These are phyloP conservation scores for Stagonosporopsis tanaceti DNA, from an alignment of 2,329 filamentous ascomycete genomes.

Conservation along the genomic window DNA sequence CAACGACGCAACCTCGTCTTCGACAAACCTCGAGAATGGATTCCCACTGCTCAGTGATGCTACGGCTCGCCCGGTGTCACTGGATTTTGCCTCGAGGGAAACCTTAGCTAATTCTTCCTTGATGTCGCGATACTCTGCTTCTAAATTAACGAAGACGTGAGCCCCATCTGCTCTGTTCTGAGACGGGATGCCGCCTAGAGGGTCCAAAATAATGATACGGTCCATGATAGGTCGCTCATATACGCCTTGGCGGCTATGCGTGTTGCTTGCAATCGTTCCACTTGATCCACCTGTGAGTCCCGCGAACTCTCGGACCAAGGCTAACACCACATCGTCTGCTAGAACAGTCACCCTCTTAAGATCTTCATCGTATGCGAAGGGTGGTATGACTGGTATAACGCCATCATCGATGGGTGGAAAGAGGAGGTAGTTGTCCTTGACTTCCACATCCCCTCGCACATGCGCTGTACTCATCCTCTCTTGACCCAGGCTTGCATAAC, in stretches of 20 bases:
- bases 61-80: constrained; percentile 12
- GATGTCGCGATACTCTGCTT: constrained; percentile 83
- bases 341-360: constrained; percentile 55
- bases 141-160: constrained; percentile 90
- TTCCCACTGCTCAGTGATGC: constrained; percentile 48
- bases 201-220: constrained; percentile 87
- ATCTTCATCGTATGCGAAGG: constrained; percentile 66
- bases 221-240: constrained; percentile 66
- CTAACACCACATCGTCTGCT: constrained; percentile 73
- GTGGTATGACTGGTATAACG: constrained; percentile 74
- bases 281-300: constrained; percentile 61
- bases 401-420: constrained; percentile 72
- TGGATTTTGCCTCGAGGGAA: constrained; percentile 21
- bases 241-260: constrained; percentile 14
- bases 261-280: constrained; percentile 17
- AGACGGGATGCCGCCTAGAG: constrained; percentile 82
- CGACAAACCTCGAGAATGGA: constrained; percentile 55
- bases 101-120: constrained; percentile 64
- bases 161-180: constrained; percentile 66
- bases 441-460: constrained; percentile 48
- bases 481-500: constrained; percentile 41
- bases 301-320: constrained; percentile 78
- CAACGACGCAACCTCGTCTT: constrained; percentile 33
- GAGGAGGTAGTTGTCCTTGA: constrained; percentile 61
- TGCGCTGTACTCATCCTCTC: constrained; percentile 45